Percentiles rank a stretch among this genome's conserved stretches.
Evolutionary conservation across 2,329 filamentous ascomycete species (phyloP).

Genomic region (Lasiodiplodia hormozganensis): DNA sequence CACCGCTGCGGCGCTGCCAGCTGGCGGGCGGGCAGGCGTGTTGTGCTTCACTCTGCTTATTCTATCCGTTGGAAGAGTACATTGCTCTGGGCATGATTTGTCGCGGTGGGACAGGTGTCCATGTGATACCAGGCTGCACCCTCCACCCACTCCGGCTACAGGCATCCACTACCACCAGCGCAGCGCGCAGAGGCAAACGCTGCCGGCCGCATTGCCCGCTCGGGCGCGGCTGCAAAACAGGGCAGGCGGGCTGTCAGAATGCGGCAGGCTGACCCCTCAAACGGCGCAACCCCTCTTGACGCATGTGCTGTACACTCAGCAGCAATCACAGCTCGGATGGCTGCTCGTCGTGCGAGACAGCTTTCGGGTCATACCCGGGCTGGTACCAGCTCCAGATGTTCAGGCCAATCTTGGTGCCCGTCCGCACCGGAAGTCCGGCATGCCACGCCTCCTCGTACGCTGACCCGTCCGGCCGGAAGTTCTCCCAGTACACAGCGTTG

Average conservation of each 20-base stretch:
- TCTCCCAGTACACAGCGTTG: slow-evolving; percentile 69
- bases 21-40: background rate
- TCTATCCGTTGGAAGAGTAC: background rate
- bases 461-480: slow-evolving; percentile 61
- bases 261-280: background rate
- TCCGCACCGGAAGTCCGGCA: slow-evolving; percentile 64
- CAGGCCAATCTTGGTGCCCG: slow-evolving; percentile 65
- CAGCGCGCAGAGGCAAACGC: background rate
- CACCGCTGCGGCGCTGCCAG: background rate
- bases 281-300: background rate
- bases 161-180: background rate
- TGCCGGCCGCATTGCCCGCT: background rate
- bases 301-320: background rate
- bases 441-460: slow-evolving; percentile 67
- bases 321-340: slow-evolving; percentile 16
- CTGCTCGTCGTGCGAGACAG: slow-evolving; percentile 3
- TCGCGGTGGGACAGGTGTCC: slow-evolving; percentile 7
- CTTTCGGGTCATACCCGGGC: slow-evolving; percentile 33
- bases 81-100: slow-evolving; percentile 15
- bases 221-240: background rate
- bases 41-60: slow-evolving; percentile 23
- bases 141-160: background rate
- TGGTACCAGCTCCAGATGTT: slow-evolving; percentile 72
- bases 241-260: background rate
- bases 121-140: background rate